Evolutionary conservation across 1,284 basidiomycete species (phyloP), one percentile per base, ranked within the genome.

Genomic region (Rhodotorula mucilaginosa): DNA sequence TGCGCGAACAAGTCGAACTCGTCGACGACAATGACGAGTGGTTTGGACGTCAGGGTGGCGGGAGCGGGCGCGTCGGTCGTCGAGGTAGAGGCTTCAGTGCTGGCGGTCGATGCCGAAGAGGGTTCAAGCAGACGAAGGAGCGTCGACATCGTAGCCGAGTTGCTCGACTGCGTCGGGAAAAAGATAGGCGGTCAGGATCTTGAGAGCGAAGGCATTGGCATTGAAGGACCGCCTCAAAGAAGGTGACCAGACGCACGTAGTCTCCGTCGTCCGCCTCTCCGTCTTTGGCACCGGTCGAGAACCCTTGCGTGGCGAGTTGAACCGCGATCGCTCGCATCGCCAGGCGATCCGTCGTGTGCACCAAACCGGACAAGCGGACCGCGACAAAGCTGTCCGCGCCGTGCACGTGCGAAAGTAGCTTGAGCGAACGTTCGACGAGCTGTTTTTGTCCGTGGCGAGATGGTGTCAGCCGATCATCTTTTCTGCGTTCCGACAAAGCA

Each of bases 251-350:
- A 75, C 72, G 76, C 77, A 66, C 80, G 21, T 77, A 81, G 47
- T 78, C 77, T 12, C 58, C 73, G 3, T 79, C 80, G 0, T 80
- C 80, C 23, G 85, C 85, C 5, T 80, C 80, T 13, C 58, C 58
- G 23, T 60, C 58, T 7, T 56, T 12, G 13, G 48, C 61, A 6
- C 47, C 29, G 0, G 44, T 64, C 1, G 51, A 62, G 12, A 77
- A 79, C 5, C 79, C 80, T 77, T 78, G 12, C 64, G 76, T 23
- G 72, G 77, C 82, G 6, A 93, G 81, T 78, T 98, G 95, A 65
- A 89, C 84, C 0, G 92, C 92, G 76, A 97, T 91, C 81, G 96
- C 92, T n/a, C 89, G 88, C 80, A 97, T 87, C n/a, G 95, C 95
- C 5, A 92, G 83, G 44, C 90, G 86, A 79, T 97, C 95, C 61